These are phyloP conservation scores for Arachis stenosperma DNA, from an alignment of 306 rosid species.

Conservation along the genomic window DNA sequence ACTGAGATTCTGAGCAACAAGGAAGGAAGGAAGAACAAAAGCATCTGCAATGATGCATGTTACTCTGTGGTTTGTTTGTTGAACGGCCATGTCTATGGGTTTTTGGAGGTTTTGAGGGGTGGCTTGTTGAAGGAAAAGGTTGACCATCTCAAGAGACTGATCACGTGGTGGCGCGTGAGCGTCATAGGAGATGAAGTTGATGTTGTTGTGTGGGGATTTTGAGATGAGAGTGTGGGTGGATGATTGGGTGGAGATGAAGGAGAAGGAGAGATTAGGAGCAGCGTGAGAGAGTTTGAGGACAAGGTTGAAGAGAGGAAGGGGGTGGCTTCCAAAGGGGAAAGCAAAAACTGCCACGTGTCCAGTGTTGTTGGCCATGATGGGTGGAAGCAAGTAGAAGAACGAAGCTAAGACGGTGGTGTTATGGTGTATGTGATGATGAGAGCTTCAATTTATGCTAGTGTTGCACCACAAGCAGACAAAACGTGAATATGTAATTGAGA, in stretches of 20 bases:
- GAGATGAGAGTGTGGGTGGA: constrained; percentile 32
- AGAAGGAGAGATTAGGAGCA: constrained; percentile 38
- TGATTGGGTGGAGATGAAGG: constrained; percentile 38
- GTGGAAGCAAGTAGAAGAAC: too few relatives aligned
- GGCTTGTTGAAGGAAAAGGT: constrained; percentile 44
- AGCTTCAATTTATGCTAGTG: too few relatives aligned
- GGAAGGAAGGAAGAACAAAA: constrained; percentile 30
- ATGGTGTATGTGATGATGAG: too few relatives aligned
- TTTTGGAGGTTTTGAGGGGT: constrained; percentile 39
- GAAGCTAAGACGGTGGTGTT: too few relatives aligned
- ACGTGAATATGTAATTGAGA: too few relatives aligned
- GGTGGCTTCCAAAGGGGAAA: constrained; percentile 55
- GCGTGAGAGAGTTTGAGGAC: constrained; percentile 42
- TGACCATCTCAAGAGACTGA: constrained; percentile 34
- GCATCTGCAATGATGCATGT: constrained; percentile 49
- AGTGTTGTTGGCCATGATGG: neutral
- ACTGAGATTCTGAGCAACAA: constrained; percentile 35
- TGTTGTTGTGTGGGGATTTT: constrained; percentile 18
- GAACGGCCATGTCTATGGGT: constrained; percentile 36
- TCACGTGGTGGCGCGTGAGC: constrained; percentile 14
- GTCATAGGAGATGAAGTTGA: constrained; percentile 29
- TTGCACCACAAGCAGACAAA: too few relatives aligned
- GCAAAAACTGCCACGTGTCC: constrained; percentile 44
- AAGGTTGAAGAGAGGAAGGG: constrained; percentile 38
- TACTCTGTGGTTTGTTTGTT: constrained; percentile 24